A percentile compares a stretch with the other conserved stretches of the same genome.
Evolutionary conservation across 148 eudicot species (phyloP).

Genomic region (Persicaria tinctoria): DNA sequence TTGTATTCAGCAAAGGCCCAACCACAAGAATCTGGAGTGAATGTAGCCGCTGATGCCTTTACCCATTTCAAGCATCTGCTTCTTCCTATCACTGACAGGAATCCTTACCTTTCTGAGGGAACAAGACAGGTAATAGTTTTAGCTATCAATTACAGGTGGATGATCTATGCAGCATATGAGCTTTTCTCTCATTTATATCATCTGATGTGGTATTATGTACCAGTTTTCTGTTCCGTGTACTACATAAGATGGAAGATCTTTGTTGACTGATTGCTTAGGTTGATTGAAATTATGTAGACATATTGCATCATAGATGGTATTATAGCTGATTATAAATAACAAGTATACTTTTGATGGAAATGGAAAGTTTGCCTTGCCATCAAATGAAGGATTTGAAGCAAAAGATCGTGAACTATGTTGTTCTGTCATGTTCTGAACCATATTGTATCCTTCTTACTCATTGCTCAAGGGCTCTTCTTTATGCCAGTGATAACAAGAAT

Average conservation of each 20-base stretch:
- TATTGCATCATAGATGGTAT: background rate
- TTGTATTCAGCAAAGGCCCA: conserved; percentile 45
- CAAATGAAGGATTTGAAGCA: background rate
- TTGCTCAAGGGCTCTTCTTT: background rate
- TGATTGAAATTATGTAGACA: background rate
- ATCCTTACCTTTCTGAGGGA: conserved; percentile 93
- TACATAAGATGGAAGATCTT: background rate
- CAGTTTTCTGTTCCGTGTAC: background rate
- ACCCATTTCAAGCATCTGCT: conserved; percentile 87
- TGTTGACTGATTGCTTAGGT: background rate
- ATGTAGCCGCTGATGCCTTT: conserved; percentile 54
- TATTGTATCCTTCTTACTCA: background rate
- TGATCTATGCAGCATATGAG: background rate
- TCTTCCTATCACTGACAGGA: conserved; percentile 80
- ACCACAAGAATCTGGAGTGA: conserved; percentile 61
- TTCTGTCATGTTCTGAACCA: background rate
- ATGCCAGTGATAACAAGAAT: background rate
- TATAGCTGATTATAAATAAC: background rate
- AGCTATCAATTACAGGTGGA: background rate
- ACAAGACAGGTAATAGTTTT: conserved; percentile 68
- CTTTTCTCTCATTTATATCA: background rate
- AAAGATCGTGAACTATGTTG: background rate
- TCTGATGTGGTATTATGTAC: background rate
- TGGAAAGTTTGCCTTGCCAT: too few species aligned
- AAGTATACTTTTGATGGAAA: background rate